Conservation (phyloP, 805 yeast species). For the Martiniozyma abietophila region DNA sequence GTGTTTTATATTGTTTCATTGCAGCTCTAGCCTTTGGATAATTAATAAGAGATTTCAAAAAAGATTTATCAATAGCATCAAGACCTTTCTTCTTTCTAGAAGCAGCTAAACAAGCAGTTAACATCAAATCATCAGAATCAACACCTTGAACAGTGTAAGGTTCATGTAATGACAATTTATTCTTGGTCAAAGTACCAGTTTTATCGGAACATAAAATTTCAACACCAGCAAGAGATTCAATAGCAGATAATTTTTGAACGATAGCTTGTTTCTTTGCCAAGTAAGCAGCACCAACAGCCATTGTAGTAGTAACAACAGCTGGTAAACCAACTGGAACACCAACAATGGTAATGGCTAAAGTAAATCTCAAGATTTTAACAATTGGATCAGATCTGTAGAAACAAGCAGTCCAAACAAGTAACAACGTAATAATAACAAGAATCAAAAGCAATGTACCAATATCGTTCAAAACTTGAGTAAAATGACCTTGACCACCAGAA, state of each 20-base stretch:
- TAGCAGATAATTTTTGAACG: slow-evolving; percentile 93
- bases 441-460: slow-evolving; percentile 89
- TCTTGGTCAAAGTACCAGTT: slow-evolving; percentile 97
- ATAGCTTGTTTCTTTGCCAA: slow-evolving; percentile 95
- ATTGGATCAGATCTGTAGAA: slow-evolving; percentile 88
- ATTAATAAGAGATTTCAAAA: slow-evolving; percentile 77
- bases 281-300: slow-evolving; percentile 99
- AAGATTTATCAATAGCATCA: slow-evolving; percentile 95
- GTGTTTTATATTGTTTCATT: slow-evolving; percentile 85
- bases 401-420: slow-evolving; percentile 86
- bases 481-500: slow-evolving; percentile 87
- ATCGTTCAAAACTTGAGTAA: slow-evolving; percentile 96
- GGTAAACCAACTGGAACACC: slow-evolving; percentile 99
- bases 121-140: slow-evolving; percentile 90
- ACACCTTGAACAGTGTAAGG: slow-evolving; percentile 98
- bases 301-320: slow-evolving; percentile 96
- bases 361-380: slow-evolving; percentile 83
- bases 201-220: slow-evolving; percentile 96
- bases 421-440: slow-evolving; percentile 76
- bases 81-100: slow-evolving; percentile 97
- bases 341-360: slow-evolving; percentile 90
- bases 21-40: slow-evolving; percentile 93
- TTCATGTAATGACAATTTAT: slow-evolving; percentile 90
- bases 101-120: slow-evolving; percentile 96
- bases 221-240: slow-evolving; percentile 96